Conservation (phyloP, 805 yeast genomes). For the Pichia exigua region DNA sequence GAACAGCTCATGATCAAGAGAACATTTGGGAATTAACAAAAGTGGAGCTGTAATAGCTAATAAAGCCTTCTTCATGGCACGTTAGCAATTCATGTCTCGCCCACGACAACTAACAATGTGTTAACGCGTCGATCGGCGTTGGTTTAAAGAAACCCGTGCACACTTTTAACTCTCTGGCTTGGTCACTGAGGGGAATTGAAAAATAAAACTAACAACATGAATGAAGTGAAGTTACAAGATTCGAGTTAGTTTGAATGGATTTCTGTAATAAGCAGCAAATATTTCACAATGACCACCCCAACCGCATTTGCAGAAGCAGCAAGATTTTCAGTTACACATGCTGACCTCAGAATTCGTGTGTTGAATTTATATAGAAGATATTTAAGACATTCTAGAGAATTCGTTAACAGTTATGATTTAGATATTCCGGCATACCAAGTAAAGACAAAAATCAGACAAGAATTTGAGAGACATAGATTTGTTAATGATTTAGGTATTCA, state of each 20-base stretch:
- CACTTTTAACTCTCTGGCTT: background rate
- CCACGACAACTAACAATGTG: background rate
- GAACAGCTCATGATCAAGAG: background rate
- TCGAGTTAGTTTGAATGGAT: background rate
- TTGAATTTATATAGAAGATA: constrained; percentile 67
- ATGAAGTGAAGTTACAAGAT: background rate
- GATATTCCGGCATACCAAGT: constrained; percentile 73
- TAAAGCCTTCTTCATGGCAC: background rate
- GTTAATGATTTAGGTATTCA: constrained; percentile 57
- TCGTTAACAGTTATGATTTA: constrained; percentile 57
- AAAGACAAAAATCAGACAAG: constrained; percentile 80
- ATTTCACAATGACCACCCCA: constrained; percentile 47
- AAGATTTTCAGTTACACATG: constrained; percentile 50
- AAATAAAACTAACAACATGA: background rate
- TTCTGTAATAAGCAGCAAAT: background rate
- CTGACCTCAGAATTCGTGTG: constrained; percentile 57
- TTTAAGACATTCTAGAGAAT: constrained; percentile 45
- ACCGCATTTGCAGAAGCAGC: constrained; percentile 84
- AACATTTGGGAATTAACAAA: background rate
- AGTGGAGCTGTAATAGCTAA: background rate
- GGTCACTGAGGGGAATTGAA: background rate
- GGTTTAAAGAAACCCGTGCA: background rate
- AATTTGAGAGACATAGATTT: constrained; percentile 76
- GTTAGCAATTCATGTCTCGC: background rate
- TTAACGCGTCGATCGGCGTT: background rate